Conservation (phyloP, 257 asterid species). For the Solanum chiquidenum region DNA sequence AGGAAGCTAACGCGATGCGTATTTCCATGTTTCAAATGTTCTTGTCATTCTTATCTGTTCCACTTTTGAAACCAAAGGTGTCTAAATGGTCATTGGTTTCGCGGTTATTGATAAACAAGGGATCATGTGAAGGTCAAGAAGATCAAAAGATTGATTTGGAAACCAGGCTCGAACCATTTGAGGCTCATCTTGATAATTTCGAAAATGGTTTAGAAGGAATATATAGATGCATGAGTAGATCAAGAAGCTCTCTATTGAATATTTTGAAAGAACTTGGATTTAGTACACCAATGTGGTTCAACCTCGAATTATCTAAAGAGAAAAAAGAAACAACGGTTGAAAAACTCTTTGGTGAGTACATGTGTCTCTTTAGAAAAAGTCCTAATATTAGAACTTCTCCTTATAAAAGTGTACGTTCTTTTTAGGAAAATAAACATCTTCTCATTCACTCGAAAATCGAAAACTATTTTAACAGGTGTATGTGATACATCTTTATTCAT, state of each 20-base stretch:
- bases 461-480: too few relatives aligned
- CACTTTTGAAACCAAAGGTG: slow-evolving; percentile 16
- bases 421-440: background rate
- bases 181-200: background rate
- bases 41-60: slow-evolving; percentile 12
- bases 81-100: slow-evolving; percentile 30
- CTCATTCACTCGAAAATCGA: too few relatives aligned
- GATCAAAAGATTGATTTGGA: background rate
- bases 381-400: background rate
- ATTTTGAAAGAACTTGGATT: background rate
- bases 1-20: background rate
- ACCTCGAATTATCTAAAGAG: background rate
- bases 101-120: slow-evolving; percentile 15
- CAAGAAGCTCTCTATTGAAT: background rate
- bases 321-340: background rate
- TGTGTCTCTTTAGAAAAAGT: background rate
- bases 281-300: background rate
- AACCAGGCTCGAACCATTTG: background rate
- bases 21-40: background rate
- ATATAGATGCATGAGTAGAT: slow-evolving; percentile 1
- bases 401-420: background rate
- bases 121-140: background rate
- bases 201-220: background rate
- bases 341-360: background rate
- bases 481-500: too few relatives aligned